Evolutionary conservation across 352 stramenopile genomes (phyloP).

Genomic region (Globisporangium iwayamae): DNA sequence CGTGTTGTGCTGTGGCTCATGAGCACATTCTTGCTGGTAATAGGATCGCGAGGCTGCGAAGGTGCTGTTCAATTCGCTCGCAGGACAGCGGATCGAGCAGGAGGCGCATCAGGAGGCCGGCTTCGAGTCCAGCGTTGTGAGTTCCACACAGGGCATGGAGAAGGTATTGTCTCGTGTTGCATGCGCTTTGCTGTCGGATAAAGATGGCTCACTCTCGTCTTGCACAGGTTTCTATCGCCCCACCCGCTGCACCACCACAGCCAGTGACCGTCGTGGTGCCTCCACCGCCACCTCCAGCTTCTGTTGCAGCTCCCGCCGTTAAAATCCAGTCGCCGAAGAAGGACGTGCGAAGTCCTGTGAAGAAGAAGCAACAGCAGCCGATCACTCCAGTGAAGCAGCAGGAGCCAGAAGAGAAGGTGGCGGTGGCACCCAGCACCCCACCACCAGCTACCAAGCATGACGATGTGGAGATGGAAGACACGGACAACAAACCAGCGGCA

Average conservation of each 20-base stretch:
- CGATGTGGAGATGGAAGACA: slow-evolving; percentile 61
- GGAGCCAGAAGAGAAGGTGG: slow-evolving; percentile 2
- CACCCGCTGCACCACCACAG: slow-evolving; percentile 10
- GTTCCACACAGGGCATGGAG: slow-evolving; percentile 41
- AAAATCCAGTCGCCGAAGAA: slow-evolving; percentile 18
- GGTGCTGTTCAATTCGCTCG: slow-evolving; percentile 72
- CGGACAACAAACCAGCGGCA: slow-evolving; percentile 9
- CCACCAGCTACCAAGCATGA: background rate
- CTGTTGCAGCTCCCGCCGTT: slow-evolving; percentile 1
- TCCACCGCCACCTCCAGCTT: slow-evolving; percentile 26
- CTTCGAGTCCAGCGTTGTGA: slow-evolving; percentile 24
- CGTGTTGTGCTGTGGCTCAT: background rate
- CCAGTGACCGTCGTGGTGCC: slow-evolving; percentile 20
- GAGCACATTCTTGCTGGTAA: background rate
- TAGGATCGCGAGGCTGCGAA: slow-evolving; percentile 75
- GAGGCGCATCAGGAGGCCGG: slow-evolving; percentile 44
- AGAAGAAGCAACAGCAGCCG: slow-evolving; percentile 6
- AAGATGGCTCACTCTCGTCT: slow-evolving; percentile 13
- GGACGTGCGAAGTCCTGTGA: slow-evolving; percentile 14
- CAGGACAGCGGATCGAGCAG: slow-evolving; percentile 60
- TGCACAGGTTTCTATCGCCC: slow-evolving; percentile 20
- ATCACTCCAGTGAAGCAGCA: slow-evolving; percentile 5
- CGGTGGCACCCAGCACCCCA: slow-evolving; percentile 11
- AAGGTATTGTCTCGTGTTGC: slow-evolving; percentile 13
- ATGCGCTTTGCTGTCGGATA: background rate